These are phyloP conservation scores for Yamadazyma jaroonii DNA, from an alignment of 1,139 yeast genomes.

Conservation along the genomic window DNA sequence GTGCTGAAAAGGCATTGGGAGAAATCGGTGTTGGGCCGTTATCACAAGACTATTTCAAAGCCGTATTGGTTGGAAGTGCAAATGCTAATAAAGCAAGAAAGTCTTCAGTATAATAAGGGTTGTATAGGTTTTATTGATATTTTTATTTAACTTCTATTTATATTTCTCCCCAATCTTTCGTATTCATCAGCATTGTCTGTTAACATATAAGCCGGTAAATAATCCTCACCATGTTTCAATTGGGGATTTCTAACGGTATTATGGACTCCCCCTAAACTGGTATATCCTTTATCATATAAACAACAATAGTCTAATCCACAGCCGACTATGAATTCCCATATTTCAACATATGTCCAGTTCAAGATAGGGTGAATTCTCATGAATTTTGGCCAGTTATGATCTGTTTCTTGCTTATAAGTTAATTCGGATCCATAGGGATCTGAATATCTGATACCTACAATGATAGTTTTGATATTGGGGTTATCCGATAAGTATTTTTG, in stretches of 20 bases:
- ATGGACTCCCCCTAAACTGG: conserved; percentile 74
- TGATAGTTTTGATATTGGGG: conserved; percentile 55
- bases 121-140: not conserved
- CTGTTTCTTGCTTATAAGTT: conserved; percentile 61
- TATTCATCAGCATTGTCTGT: conserved; percentile 59
- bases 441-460: conserved; percentile 78
- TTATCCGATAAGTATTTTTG: conserved; percentile 48
- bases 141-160: not conserved
- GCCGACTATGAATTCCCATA: conserved; percentile 67
- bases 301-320: conserved; percentile 58
- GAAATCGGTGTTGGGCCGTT: conserved; percentile 81
- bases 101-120: conserved; percentile 9
- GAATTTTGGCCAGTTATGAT: conserved; percentile 86
- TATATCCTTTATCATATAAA: conserved; percentile 74
- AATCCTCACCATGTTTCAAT: conserved; percentile 36
- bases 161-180: conserved; percentile 33
- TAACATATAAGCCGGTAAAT: conserved; percentile 65
- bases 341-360: conserved; percentile 74
- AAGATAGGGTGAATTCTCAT: conserved; percentile 77
- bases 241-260: conserved; percentile 68
- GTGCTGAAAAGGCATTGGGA: conserved; percentile 77
- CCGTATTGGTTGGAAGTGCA: conserved; percentile 34
- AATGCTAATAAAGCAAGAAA: conserved; percentile 23
- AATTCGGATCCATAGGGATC: conserved; percentile 72
- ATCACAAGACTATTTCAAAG: conserved; percentile 47